Evolutionary conservation across 805 yeast genomes (phyloP).

Genomic region (Metschnikowia continentalis): DNA sequence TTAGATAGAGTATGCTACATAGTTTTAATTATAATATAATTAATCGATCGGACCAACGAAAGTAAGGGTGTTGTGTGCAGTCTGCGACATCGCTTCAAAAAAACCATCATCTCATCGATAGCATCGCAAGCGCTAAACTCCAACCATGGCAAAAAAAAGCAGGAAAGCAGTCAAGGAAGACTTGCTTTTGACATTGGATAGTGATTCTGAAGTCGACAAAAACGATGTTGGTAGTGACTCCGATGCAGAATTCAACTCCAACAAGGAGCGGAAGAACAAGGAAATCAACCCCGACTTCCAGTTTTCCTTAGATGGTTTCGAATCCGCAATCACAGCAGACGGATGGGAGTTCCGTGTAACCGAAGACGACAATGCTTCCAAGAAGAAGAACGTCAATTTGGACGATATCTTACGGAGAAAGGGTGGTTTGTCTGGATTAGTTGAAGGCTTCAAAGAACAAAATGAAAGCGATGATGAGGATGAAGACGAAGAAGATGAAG

Average conservation of each 20-base stretch:
- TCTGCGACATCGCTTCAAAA: not conserved
- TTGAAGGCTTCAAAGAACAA: slow-evolving; percentile 22
- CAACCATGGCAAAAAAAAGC: slow-evolving; percentile 15
- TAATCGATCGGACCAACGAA: not conserved
- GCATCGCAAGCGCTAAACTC: not conserved
- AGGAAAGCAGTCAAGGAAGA: slow-evolving; percentile 32
- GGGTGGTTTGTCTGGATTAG: slow-evolving; percentile 61
- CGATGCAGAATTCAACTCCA: slow-evolving; percentile 23
- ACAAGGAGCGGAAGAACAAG: slow-evolving; percentile 15
- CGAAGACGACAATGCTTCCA: slow-evolving; percentile 19
- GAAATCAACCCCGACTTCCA: slow-evolving; percentile 72
- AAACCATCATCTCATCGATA: slow-evolving; percentile 4
- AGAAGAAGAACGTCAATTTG: slow-evolving; percentile 66
- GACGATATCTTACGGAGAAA: slow-evolving; percentile 84
- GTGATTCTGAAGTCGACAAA: slow-evolving; percentile 56
- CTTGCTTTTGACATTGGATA: slow-evolving; percentile 72
- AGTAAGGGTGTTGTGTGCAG: not conserved
- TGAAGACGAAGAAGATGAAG: slow-evolving; percentile 20
- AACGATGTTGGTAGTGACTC: slow-evolving; percentile 16
- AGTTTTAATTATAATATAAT: not conserved
- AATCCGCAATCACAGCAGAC: slow-evolving; percentile 44
- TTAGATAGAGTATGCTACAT: slow-evolving; percentile 10
- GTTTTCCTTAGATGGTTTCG: slow-evolving; percentile 63
- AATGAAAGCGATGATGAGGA: slow-evolving; percentile 13
- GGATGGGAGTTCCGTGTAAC: slow-evolving; percentile 85